Percentiles rank a stretch among this genome's conserved stretches.
Evolutionary conservation across 129 eudicot species (phyloP).

Genomic region (Smallanthus sonchifolius): DNA sequence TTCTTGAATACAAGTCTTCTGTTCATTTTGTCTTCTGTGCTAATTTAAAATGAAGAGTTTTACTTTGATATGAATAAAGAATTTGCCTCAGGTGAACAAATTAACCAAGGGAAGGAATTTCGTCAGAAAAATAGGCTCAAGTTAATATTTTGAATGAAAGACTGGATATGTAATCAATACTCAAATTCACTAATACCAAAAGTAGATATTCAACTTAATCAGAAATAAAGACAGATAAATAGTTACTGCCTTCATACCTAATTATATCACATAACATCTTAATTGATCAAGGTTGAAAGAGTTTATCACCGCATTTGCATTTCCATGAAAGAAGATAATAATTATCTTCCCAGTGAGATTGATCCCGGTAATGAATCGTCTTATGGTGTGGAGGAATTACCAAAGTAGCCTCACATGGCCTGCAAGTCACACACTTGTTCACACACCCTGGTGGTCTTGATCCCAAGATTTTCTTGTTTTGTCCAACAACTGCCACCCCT

Average conservation of each 20-base stretch:
- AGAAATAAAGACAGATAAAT: not conserved
- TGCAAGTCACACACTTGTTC: conserved; percentile 68
- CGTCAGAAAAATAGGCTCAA: conserved; percentile 1
- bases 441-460: conserved; percentile 73
- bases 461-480: conserved; percentile 42
- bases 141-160: not conserved
- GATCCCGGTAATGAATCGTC: conserved; percentile 8
- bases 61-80: conserved; percentile 4
- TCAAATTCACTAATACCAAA: conserved; percentile 2
- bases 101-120: not conserved
- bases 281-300: conserved; percentile 60
- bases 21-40: conserved; percentile 21
- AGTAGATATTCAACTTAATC: conserved; percentile 7
- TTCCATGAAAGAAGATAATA: conserved; percentile 93
- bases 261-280: conserved; percentile 2
- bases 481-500: conserved; percentile 16
- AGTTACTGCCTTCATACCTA: conserved; percentile 5
- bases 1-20: conserved; percentile 30
- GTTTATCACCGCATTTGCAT: conserved; percentile 81
- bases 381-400: conserved; percentile 59
- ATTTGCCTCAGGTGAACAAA: not conserved
- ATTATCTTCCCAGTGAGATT: conserved; percentile 53
- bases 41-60: conserved; percentile 4
- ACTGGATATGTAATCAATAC: conserved; percentile 5
- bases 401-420: conserved; percentile 67